These are phyloP conservation scores for Zasmidium citrigriseum DNA, from an alignment of 2,329 filamentous ascomycete species.

Conservation along the genomic window DNA sequence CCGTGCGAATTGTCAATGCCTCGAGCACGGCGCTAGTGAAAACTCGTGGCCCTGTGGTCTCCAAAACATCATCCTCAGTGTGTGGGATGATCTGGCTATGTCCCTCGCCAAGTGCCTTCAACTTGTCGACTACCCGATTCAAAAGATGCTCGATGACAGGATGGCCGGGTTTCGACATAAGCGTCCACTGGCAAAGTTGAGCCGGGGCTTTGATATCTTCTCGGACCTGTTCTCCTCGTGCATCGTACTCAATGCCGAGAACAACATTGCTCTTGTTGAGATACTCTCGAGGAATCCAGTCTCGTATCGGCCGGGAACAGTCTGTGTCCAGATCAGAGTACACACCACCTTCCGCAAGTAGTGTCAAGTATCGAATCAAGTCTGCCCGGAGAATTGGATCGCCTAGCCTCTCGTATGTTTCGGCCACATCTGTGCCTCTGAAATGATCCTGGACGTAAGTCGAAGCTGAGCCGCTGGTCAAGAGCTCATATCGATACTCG, in stretches of 20 bases:
- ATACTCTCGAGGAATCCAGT: conserved; percentile 18
- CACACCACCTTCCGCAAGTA: conserved; percentile 22
- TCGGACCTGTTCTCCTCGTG: conserved; percentile 5
- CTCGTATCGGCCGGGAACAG: conserved; percentile 15
- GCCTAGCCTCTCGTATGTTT: conserved; percentile 9
- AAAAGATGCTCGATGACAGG: conserved; percentile 17
- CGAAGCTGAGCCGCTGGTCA: conserved; percentile 9
- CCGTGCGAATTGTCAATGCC: conserved; percentile 8
- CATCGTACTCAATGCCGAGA: conserved; percentile 22
- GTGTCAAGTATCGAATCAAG: conserved; percentile 20
- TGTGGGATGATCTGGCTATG: not conserved
- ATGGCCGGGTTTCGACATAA: conserved; percentile 20
- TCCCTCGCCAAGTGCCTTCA: conserved; percentile 4
- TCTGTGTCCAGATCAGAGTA: conserved; percentile 26
- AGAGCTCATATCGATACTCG: conserved; percentile 17
- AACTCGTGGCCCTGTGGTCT: conserved; percentile 8
- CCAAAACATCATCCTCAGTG: conserved; percentile 12
- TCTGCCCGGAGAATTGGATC: conserved; percentile 21
- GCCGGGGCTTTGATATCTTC: conserved; percentile 6
- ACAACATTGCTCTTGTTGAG: conserved; percentile 11
- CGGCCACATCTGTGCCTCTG: conserved; percentile 11
- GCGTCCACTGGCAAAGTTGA: conserved; percentile 19
- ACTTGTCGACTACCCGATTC: conserved; percentile 8
- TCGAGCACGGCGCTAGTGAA: conserved; percentile 23
- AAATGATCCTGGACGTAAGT: conserved; percentile 16